phyloP scores from a whole-genome alignment of 345 rosid genomes.

The Eucalyptus cloeziana region DNA sequence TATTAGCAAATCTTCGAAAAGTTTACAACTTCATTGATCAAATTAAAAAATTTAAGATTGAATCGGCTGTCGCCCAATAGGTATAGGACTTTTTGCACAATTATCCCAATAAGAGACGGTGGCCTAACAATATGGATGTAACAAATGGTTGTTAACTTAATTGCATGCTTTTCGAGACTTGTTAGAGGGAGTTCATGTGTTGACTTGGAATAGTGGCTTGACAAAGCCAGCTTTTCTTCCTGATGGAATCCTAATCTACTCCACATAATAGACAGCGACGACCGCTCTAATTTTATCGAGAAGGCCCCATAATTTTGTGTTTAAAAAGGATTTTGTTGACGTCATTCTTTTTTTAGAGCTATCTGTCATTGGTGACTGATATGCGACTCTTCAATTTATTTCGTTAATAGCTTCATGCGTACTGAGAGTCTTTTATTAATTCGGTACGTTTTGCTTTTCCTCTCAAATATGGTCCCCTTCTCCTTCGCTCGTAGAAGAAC shows the following conservation, averaged over 20 bases:
- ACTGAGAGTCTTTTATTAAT: neutral
- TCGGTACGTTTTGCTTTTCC: neutral
- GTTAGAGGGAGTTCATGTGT: neutral
- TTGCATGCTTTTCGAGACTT: neutral
- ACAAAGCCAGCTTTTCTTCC: neutral
- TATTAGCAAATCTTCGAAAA: too few relatives aligned
- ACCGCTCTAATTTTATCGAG: neutral
- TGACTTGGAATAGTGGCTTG: neutral
- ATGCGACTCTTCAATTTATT: neutral
- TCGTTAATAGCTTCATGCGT: neutral
- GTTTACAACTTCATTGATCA: too few relatives aligned
- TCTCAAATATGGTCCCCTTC: neutral
- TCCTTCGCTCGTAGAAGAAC: neutral
- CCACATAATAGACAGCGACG: neutral
- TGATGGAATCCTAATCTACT: neutral
- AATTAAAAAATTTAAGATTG: too few relatives aligned
- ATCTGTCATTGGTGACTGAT: neutral
- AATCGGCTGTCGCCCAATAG: fast-evolving
- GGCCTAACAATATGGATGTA: neutral
- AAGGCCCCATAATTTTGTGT: neutral
- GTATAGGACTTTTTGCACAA: too few relatives aligned
- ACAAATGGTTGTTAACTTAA: neutral
- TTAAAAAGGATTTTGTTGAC: neutral
- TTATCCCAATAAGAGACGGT: neutral
- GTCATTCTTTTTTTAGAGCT: neutral